Evolutionary conservation across 805 yeast species (phyloP).

Genomic region (Komagataella pseudopastoris): DNA sequence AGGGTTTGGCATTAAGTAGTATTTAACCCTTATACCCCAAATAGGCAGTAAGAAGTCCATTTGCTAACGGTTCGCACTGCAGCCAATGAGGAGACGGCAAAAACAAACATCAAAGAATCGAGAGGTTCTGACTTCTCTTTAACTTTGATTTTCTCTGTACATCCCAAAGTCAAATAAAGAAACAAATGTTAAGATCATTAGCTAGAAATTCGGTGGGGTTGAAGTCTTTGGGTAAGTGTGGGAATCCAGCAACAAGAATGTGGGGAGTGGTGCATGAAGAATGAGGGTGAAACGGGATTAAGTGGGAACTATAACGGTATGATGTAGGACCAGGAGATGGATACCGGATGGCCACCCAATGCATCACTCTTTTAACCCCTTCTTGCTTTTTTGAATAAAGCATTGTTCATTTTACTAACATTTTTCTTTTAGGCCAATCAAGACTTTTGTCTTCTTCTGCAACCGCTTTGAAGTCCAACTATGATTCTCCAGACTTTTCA

Average conservation of each 20-base stretch:
- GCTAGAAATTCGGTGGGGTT: conserved; percentile 24
- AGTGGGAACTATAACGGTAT: neutral
- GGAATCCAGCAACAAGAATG: neutral
- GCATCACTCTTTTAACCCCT: neutral
- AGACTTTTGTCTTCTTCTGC: conserved; percentile 41
- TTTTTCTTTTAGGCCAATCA: conserved; percentile 10
- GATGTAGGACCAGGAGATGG: neutral
- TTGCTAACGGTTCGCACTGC: neutral
- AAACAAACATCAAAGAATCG: neutral
- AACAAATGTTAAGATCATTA: conserved; percentile 28
- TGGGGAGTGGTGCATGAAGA: neutral
- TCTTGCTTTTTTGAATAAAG: neutral
- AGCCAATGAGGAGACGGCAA: neutral
- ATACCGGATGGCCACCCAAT: neutral
- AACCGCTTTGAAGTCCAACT: conserved; percentile 50
- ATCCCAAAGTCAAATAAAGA: neutral
- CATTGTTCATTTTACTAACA: conserved; percentile 1
- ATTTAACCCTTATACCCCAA: neutral
- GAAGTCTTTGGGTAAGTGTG: conserved; percentile 20
- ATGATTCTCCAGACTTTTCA: conserved; percentile 85
- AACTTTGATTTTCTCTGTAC: neutral
- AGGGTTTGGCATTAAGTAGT: conserved; percentile 51
- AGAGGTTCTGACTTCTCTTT: neutral
- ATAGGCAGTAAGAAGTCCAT: neutral
- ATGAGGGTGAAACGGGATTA: neutral